Evolutionary conservation across 768 basidiomycete species (phyloP), one percentile per base, ranked within the genome.

Genomic region (Infundibulicybe gibba): DNA sequence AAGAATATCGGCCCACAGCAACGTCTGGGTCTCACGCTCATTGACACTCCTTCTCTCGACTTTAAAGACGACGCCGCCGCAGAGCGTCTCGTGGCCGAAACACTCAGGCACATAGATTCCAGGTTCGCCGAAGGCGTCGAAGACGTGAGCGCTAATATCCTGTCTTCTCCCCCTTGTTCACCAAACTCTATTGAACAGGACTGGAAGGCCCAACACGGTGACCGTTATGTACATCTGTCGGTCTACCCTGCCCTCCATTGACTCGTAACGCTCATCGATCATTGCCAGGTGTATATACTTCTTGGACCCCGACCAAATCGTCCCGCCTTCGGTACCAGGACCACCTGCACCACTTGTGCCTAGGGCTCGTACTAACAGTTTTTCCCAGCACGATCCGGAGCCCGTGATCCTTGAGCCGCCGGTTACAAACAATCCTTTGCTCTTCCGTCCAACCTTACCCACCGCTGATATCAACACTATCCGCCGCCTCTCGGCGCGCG

Each of bases 11-110:
- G 69, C 47, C 64, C 69, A 25, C 68, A 70, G 4, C 75, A 69
- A 41, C 65, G 76, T 32, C 70, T 89, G 48, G 75, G 72, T 39
- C 83, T 90, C 61, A 78, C 81, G 46, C 80, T 90, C 54, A 76
- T 90, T 61, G 90, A 92, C 70, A 89, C 90, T 2, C 90, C 90
- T 47, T 84, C 89, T 8, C 66, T 92, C 43, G 86, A 90, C 74
- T 82, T 83, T 58, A 65, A 67, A 52, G 87, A 88, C 62, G 82
- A 87, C 32, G 62, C 70, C 41, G 69, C 76, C 47, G 70, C 83
- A 42, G 87, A 90, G 56, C 71, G 86, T 44, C 59, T 78, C 14
- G 69, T 90, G 30, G 62, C 70, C 54, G 88, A 90, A 52, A 85
- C 83, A 46, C 70, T 87, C 53, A 74, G 80, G 47, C 79, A 85